Evolutionary conservation across 2,329 filamentous ascomycete species (phyloP).

Genomic region (Thelonectria blattea): DNA sequence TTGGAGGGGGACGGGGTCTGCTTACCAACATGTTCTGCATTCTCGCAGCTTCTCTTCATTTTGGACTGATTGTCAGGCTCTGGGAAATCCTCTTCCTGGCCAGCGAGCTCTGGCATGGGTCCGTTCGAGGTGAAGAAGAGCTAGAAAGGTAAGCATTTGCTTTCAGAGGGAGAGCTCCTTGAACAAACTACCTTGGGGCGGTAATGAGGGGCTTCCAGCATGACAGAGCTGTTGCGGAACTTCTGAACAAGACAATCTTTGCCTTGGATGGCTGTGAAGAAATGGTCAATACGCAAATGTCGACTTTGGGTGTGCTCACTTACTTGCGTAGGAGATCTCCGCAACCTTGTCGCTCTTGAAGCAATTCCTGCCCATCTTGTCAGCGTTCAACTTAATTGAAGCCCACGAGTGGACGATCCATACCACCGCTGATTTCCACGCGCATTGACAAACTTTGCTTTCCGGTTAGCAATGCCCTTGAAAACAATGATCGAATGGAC

Average conservation of each 20-base stretch:
- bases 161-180: background rate
- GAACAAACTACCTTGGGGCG: conserved; percentile 73
- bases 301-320: conserved; percentile 42
- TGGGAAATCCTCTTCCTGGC: conserved; percentile 78
- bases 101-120: conserved; percentile 59
- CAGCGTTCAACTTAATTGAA: background rate
- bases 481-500: background rate
- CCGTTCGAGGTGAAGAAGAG: conserved; percentile 60
- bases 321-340: conserved; percentile 94
- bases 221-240: conserved; percentile 95
- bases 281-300: conserved; percentile 34
- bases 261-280: conserved; percentile 78
- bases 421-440: conserved; percentile 75
- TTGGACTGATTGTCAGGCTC: conserved; percentile 84
- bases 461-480: conserved; percentile 25
- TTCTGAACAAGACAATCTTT: conserved; percentile 90
- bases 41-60: conserved; percentile 85
- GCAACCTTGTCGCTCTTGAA: conserved; percentile 85
- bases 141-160: conserved; percentile 39
- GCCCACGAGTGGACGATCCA: conserved; percentile 16
- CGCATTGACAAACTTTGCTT: conserved; percentile 71
- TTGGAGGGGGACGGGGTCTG: conserved; percentile 24
- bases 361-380: conserved; percentile 64
- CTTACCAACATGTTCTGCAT: conserved; percentile 82
- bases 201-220: conserved; percentile 83